Percentiles rank a stretch among this genome's conserved stretches.
phyloP scores from a whole-genome alignment of 495 filamentous ascomycete species.

The Penicillium nucicola region DNA sequence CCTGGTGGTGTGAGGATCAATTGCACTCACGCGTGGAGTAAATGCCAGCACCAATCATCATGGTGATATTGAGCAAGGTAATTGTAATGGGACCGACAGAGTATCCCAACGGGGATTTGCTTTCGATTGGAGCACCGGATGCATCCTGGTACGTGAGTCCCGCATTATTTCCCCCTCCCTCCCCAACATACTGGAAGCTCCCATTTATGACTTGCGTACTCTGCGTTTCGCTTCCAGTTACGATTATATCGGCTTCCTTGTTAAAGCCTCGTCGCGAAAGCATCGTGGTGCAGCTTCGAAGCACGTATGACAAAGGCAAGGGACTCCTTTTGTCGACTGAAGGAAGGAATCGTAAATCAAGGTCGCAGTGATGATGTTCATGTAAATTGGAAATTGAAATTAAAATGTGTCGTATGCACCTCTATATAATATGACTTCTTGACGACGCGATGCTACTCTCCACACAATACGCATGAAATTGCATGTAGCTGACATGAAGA shows the following conservation, averaged over 20 bases:
- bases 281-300: not conserved
- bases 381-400: too few relatives aligned
- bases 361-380: too few relatives aligned
- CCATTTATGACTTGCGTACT: not conserved
- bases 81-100: slow-evolving; percentile 48
- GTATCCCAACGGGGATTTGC: slow-evolving; percentile 50
- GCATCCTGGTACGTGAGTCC: slow-evolving; percentile 52
- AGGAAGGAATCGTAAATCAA: too few relatives aligned
- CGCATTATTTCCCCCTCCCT: slow-evolving; percentile 46
- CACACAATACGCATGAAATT: too few relatives aligned
- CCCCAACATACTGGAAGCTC: slow-evolving; percentile 29
- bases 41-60: slow-evolving; percentile 57
- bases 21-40: slow-evolving; percentile 42
- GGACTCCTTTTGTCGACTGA: too few relatives aligned
- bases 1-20: not conserved
- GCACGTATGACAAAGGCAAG: too few relatives aligned
- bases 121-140: slow-evolving; percentile 52
- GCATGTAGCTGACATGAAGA: too few relatives aligned
- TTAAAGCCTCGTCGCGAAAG: not conserved
- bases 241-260: not conserved
- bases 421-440: too few relatives aligned
- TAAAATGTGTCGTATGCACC: too few relatives aligned
- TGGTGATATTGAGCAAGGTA: slow-evolving; percentile 53
- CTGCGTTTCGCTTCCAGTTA: not conserved
- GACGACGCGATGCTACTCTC: too few relatives aligned